Conservation (phyloP, 75 land plant species). For the Cupressus sempervirens region DNA sequence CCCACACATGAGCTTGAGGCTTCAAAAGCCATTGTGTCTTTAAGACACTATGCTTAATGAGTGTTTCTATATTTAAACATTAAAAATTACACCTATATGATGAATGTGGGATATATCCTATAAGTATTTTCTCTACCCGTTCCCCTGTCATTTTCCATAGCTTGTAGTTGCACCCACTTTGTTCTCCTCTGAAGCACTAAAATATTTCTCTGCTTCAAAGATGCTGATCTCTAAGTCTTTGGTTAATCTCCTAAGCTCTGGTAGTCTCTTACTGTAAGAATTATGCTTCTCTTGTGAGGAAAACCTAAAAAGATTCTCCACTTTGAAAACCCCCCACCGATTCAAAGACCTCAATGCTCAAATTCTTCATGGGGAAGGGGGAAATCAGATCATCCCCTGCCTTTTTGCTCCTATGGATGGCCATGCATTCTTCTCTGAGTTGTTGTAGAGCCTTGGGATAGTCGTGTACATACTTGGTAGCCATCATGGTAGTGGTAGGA, state of each 20-base stretch:
- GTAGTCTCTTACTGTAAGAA: neutral
- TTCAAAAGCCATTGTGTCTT: too few species aligned
- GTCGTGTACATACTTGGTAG: constrained; percentile 73
- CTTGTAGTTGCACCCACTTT: neutral
- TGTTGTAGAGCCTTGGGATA: constrained; percentile 54
- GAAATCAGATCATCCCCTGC: too few species aligned
- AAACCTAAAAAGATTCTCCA: neutral
- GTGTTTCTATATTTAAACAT: too few species aligned
- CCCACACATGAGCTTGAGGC: too few species aligned
- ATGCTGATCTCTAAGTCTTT: constrained; percentile 3
- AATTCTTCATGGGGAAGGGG: too few species aligned
- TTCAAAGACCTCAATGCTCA: too few species aligned
- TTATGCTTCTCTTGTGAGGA: neutral
- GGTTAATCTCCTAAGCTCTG: neutral
- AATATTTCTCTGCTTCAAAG: constrained; percentile 7
- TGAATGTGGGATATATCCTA: too few species aligned
- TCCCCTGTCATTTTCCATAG: neutral
- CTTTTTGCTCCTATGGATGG: constrained; percentile 32
- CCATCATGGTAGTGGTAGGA: constrained; percentile 76
- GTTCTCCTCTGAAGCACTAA: neutral
- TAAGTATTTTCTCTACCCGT: too few species aligned
- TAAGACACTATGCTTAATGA: too few species aligned
- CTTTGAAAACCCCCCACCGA: neutral
- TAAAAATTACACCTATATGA: too few species aligned
- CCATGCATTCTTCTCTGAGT: constrained; percentile 61